Evolutionary conservation across 176 grass and related monocot species (phyloP), one percentile per base, ranked within the genome.

Genomic region (Phoenix roebelenii): DNA sequence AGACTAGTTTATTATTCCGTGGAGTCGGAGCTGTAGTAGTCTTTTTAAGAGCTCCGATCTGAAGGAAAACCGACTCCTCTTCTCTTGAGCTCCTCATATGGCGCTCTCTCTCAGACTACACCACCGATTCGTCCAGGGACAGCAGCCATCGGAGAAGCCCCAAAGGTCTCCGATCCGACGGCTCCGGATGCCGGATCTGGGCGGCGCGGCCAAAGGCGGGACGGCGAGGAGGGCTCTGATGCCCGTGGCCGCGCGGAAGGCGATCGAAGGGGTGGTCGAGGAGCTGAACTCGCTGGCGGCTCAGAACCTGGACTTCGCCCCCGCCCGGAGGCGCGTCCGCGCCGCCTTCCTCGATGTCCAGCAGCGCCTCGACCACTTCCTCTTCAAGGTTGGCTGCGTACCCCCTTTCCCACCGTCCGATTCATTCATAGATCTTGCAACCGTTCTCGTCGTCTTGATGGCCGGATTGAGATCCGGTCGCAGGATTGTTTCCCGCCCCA

Each of bases 231-330:
- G 15, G 63, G 3, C 49, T 48, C 49, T 18, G n/a, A 23, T 26
- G 22, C 7, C 35, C 12, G 63, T 26, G 48, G 63, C 63, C 15
- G 63, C 63, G 22, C 23, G 63, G 63, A 65, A 65, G 35, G 4
- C 35, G 35, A 44, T 44, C 63, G 90, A 89, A 77, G 85, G 90
- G 17, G 76, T 82, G 51, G 72, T 83, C 56, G 86, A 84, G 55
- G 86, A 89, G 74, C 79, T 95, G 15, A 87, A 77, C 76, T 61
- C 74, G 4, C 50, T 79, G 7, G 90, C 90, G 17, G 68, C 83
- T 39, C 67, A 90, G 85, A 69, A 77, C 67, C 71, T 90, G 23
- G 90, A 90, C 83, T 90, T 87, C 83, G 90, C 90, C 14, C 86
- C 90, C 23, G 76, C 86, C 28, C 90, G 90, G 16, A 73, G 90